phyloP scores from a whole-genome alignment of 83 land plant genomes.

The Thuja plicata region DNA sequence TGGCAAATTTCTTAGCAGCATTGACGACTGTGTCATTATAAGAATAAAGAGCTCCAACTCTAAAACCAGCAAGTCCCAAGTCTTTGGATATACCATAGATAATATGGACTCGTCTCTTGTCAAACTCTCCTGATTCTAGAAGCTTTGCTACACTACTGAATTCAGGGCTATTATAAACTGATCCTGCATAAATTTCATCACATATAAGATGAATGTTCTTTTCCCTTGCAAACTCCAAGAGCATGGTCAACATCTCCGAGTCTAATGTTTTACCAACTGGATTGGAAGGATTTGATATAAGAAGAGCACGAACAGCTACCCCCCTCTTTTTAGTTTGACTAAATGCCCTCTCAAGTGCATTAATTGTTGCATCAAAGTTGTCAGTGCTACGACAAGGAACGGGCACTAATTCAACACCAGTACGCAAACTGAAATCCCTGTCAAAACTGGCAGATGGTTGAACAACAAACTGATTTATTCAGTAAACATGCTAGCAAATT shows the following conservation, averaged over 20 bases:
- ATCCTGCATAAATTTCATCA: slow-evolving; percentile 93
- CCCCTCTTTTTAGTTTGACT: slow-evolving; percentile 72
- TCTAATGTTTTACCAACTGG: slow-evolving; percentile 73
- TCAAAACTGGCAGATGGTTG: slow-evolving; percentile 66
- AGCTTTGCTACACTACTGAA: slow-evolving; percentile 84
- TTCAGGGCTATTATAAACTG: slow-evolving; percentile 46
- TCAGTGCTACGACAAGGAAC: slow-evolving; percentile 79
- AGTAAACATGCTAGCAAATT: background rate
- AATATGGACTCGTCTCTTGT: slow-evolving; percentile 75
- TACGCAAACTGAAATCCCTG: slow-evolving; percentile 73
- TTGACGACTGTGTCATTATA: slow-evolving; percentile 68
- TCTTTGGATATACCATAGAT: slow-evolving; percentile 92
- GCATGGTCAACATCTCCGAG: slow-evolving; percentile 38
- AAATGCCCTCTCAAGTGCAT: slow-evolving; percentile 69
- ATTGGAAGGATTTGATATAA: slow-evolving; percentile 80
- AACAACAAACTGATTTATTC: background rate
- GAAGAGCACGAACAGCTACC: slow-evolving; percentile 70
- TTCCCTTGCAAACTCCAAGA: slow-evolving; percentile 73
- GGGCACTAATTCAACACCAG: slow-evolving; percentile 81
- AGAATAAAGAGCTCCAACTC: slow-evolving; percentile 87
- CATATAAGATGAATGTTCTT: slow-evolving; percentile 83
- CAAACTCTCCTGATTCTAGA: slow-evolving; percentile 46
- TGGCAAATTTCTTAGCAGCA: slow-evolving; percentile 59
- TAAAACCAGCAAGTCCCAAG: slow-evolving; percentile 80
- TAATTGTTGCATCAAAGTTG: slow-evolving; percentile 55